Base-by-base conservation (phyloP, 306 rosid species). In the Comarum palustre region DNA sequence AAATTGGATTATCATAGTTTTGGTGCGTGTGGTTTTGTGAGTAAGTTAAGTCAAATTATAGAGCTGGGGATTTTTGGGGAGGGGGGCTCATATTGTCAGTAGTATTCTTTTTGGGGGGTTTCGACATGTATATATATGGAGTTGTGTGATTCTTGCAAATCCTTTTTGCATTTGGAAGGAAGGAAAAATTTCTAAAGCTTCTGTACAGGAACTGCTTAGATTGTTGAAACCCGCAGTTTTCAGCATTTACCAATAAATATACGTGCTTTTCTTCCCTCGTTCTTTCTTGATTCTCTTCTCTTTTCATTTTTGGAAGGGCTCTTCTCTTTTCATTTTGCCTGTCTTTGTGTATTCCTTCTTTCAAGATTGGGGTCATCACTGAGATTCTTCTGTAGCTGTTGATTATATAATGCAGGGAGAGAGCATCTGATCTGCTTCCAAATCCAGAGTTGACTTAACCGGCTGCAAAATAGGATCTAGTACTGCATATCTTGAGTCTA, bases 191-290 rank as follows among this genome's bases (percentile, higher is more conserved):
- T 61, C 45, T 61, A 61, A 32, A 61, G 67, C 67, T 61, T 78
- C 61, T 88, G 98, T 90, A 93, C 73, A 93, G 90, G 81, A 84
- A 85, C 81, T 82, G 83, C 88, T 84, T 77, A 77, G 81, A 86
- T 85, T 84, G 85, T 83, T 88, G 89, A 79, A 82, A 72, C 76
- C 80, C 73, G 82, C 79, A 46, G 81, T 78, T 6, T 78, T 46
- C 82, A 71, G 71, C 69, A 70, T 73, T 45, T 59, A 82, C 89
- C 69, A 85, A 87, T 87, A 90, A 88, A 77, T 81, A 77, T 82
- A 78, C 58, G 69, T 83, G 74, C 46, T 80, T 59, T 80, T 64
- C 77, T 59, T 60, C n/a, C 34, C 14, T n/a, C 36, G 17, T 38
- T 17, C 7, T 2, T 17, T 61, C 31, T 34, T n/a, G n/a, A n/a